Evolutionary conservation across 2,329 filamentous ascomycete genomes (phyloP).

Genomic region (Colletotrichum spinosum): DNA sequence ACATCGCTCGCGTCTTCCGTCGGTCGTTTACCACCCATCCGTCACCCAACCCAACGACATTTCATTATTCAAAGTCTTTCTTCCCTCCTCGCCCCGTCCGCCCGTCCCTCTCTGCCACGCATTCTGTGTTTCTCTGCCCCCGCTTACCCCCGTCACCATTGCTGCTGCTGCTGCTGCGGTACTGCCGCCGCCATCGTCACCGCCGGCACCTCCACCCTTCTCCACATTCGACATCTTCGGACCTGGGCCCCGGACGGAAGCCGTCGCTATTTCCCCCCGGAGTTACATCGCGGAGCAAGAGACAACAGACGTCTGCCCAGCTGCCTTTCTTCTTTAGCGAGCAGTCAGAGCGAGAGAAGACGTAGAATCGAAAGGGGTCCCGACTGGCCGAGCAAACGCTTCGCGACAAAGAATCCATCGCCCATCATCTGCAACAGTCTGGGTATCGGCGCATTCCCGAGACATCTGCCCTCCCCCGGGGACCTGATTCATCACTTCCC

Average conservation of each 20-base stretch:
- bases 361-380: conserved; percentile 10
- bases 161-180: too few species aligned
- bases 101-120: too few species aligned
- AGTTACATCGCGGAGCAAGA: neutral
- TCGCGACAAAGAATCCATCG: conserved; percentile 30
- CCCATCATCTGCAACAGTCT: conserved; percentile 36
- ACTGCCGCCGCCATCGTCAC: neutral
- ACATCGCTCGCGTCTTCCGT: too few species aligned
- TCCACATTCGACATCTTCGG: conserved; percentile 19
- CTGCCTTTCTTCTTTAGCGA: conserved; percentile 22
- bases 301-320: neutral
- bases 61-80: conserved; percentile 20
- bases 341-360: conserved; percentile 1
- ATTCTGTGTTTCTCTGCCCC: too few species aligned
- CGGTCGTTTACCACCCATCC: too few species aligned
- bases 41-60: neutral
- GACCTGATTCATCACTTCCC: conserved; percentile 12
- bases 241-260: conserved; percentile 22
- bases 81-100: conserved; percentile 14
- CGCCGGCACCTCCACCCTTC: conserved; percentile 9
- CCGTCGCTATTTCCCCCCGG: neutral
- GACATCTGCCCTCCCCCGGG: conserved; percentile 43
- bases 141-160: too few species aligned
- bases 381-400: conserved; percentile 32
- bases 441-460: conserved; percentile 53